phyloP scores from a whole-genome alignment of 2,329 filamentous ascomycete species.

The Colletotrichum scovillei region DNA sequence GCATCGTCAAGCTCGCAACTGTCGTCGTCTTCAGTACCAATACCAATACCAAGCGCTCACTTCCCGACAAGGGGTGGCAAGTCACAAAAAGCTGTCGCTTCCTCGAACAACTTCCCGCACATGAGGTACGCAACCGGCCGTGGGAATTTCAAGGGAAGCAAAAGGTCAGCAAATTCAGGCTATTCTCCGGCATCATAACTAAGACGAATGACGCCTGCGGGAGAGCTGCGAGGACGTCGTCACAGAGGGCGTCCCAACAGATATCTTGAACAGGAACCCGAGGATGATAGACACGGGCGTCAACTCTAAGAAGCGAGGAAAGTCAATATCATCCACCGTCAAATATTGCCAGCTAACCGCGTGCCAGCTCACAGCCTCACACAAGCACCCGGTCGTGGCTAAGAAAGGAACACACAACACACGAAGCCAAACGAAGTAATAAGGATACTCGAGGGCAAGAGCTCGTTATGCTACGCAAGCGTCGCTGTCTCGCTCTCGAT shows the following conservation, averaged over 20 bases:
- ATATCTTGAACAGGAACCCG: neutral
- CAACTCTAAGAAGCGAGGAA: too few species aligned
- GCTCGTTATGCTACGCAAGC: too few species aligned
- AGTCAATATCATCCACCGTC: too few species aligned
- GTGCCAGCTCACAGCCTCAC: too few species aligned
- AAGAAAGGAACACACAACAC: too few species aligned
- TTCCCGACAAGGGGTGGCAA: too few species aligned
- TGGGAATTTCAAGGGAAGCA: neutral
- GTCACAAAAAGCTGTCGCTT: neutral
- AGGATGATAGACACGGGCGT: neutral
- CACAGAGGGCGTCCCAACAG: neutral
- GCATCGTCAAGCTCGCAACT: neutral
- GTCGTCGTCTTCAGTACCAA: neutral
- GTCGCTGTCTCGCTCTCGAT: too few species aligned
- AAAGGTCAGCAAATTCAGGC: neutral
- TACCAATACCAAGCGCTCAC: neutral
- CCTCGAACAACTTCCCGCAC: neutral
- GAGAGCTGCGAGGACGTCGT: neutral
- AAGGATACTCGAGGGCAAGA: too few species aligned
- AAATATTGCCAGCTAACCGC: too few species aligned
- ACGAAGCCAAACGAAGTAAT: too few species aligned
- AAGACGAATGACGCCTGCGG: neutral
- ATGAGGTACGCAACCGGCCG: neutral
- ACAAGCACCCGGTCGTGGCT: too few species aligned
- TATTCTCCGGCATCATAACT: neutral